A percentile compares a stretch with the other conserved stretches of the same genome.
phyloP scores from a whole-genome alignment of 495 filamentous ascomycete genomes.

The Friedmanniomyces simplex region DNA sequence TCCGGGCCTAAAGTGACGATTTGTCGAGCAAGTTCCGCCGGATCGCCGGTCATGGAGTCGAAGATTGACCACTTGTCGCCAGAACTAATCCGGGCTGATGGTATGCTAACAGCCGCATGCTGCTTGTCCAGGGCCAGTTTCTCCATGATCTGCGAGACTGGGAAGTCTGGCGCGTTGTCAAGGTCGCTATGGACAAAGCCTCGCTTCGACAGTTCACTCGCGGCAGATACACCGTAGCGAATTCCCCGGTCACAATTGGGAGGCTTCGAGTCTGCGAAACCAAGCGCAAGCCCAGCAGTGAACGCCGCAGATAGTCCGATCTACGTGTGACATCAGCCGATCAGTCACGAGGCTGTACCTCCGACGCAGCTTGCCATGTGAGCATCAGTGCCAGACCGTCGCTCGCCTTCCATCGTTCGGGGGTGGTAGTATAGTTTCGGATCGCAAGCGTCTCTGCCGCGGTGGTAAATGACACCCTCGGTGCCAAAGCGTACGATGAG shows the following conservation, averaged over 20 bases:
- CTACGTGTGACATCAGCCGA: slow-evolving; percentile 4
- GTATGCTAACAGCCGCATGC: slow-evolving; percentile 15
- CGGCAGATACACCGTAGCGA: slow-evolving; percentile 11
- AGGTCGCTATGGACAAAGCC: slow-evolving; percentile 12
- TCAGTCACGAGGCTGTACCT: not conserved
- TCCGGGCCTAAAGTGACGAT: slow-evolving; percentile 15
- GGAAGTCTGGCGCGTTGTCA: slow-evolving; percentile 16
- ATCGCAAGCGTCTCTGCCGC: slow-evolving; percentile 17
- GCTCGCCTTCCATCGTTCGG: slow-evolving; percentile 7
- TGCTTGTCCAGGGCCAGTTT: not conserved
- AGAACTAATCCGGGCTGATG: slow-evolving; percentile 17
- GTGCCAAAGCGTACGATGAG: slow-evolving; percentile 20
- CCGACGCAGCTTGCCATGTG: slow-evolving; percentile 11
- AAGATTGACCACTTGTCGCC: slow-evolving; percentile 22
- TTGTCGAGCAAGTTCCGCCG: slow-evolving; percentile 20
- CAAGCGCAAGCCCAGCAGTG: slow-evolving; percentile 17
- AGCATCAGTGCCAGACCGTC: not conserved
- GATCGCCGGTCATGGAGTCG: slow-evolving; percentile 19
- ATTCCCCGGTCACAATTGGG: slow-evolving; percentile 14
- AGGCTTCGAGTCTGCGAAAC: slow-evolving; percentile 11
- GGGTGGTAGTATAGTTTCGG: slow-evolving; percentile 21
- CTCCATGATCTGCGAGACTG: slow-evolving; percentile 12
- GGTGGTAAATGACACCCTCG: slow-evolving; percentile 23
- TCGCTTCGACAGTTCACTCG: not conserved
- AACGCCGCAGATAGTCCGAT: slow-evolving; percentile 17